Evolutionary conservation across 75 land plant genomes (phyloP).

Genomic region (Pinus taeda): DNA sequence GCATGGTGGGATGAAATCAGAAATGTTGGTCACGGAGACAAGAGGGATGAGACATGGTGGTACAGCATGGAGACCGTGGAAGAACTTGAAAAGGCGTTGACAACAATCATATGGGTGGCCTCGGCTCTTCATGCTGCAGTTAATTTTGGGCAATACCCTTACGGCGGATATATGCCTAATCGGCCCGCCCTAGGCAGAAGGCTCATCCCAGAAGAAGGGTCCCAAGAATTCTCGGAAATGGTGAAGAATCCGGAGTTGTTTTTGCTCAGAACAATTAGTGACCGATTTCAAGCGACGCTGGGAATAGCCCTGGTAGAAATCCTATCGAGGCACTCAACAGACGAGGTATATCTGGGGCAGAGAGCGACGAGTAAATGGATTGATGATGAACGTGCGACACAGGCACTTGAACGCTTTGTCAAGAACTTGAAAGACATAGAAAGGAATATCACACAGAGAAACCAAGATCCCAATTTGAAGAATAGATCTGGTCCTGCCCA

Average conservation of each 20-base stretch:
- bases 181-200: slow-evolving; percentile 56
- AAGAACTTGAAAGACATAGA: background rate
- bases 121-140: slow-evolving; percentile 39
- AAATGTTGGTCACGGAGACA: slow-evolving; percentile 49
- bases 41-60: slow-evolving; percentile 51
- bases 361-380: slow-evolving; percentile 19
- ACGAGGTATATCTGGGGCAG: slow-evolving; percentile 81
- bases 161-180: slow-evolving; percentile 63
- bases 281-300: background rate
- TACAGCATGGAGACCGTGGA: slow-evolving; percentile 25
- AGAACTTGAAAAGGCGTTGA: slow-evolving; percentile 27
- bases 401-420: background rate
- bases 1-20: slow-evolving; percentile 52
- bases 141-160: slow-evolving; percentile 72
- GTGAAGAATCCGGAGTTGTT: slow-evolving; percentile 21
- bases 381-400: background rate
- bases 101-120: slow-evolving; percentile 43
- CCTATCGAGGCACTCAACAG: slow-evolving; percentile 72
- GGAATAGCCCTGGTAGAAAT: slow-evolving; percentile 32
- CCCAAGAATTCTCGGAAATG: slow-evolving; percentile 17
- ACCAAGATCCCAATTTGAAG: background rate
- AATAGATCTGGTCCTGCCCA: background rate
- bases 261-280: background rate
- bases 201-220: slow-evolving; percentile 59
- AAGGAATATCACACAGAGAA: background rate